Evolutionary conservation across 75 land plant genomes (phyloP), one percentile per base, ranked within the genome.

Genomic region (Pinus albicaulis): DNA sequence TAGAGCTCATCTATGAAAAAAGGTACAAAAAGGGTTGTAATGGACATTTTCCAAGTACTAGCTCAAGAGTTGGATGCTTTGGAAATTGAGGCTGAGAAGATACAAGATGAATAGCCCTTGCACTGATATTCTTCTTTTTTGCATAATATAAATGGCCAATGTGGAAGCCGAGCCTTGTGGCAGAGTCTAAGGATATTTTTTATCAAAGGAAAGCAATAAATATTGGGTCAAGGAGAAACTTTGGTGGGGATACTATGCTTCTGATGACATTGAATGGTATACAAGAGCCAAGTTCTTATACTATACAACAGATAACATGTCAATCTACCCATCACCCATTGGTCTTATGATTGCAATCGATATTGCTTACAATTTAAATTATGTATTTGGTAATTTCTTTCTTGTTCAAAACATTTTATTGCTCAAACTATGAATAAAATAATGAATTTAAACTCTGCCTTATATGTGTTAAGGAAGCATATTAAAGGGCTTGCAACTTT

Each of bases 181-280:
- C n/a, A n/a, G n/a, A n/a, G n/a, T n/a, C n/a, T n/a, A n/a, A n/a
- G n/a, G n/a, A n/a, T n/a, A n/a, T n/a, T n/a, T n/a, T n/a, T n/a
- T n/a, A n/a, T n/a, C n/a, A n/a, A n/a, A n/a, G n/a, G n/a, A n/a
- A n/a, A n/a, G n/a, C n/a, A n/a, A n/a, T n/a, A n/a, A n/a, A n/a
- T n/a, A n/a, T n/a, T n/a, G n/a, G n/a, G n/a, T n/a, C n/a, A n/a
- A n/a, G n/a, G n/a, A n/a, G n/a, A n/a, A n/a, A n/a, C n/a, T n/a
- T n/a, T n/a, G n/a, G 5, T 97, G 99, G 99, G 99, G 99, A 63
- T 98, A 97, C 81, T 97, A 97, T 80, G 99, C 92, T 78, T 97
- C 99, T 41, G 98, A 97, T 89, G 99, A 97, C 78, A 94, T 97
- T 72, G 98, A 97, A 71, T 90, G 99, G 2, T 97, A 97, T 73